Evolutionary conservation across 352 stramenopile genomes (phyloP), one percentile per base, ranked within the genome.

Genomic region (Pythium oligandrum): DNA sequence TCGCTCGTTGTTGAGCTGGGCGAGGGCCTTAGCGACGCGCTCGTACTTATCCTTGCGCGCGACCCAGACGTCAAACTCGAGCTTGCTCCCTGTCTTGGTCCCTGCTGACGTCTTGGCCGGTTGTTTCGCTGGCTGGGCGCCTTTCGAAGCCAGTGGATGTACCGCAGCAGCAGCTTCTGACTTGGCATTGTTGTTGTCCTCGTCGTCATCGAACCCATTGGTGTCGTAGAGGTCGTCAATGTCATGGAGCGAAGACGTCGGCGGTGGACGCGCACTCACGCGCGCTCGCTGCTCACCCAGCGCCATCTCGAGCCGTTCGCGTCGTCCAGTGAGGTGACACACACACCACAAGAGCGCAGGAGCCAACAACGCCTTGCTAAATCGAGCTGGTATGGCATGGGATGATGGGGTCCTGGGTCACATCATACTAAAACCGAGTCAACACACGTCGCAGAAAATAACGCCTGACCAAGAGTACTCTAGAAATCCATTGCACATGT

Each of bases 41-140:
- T 94, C 84, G 51, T 91, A 93, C 55, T 91, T 92, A 66, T 96
- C 86, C 53, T 96, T 93, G 33, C 81, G 78, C 5, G 73, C 73
- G 9, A 96, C 82, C 83, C 83, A 96, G 8, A 88, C 71, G 36
- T 91, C 71, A 51, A 96, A 94, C 31, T 91, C 70, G 45, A 91
- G 56, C 44, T 66, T 70, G 48, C 8, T 40, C 12, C 40, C 46
- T 12, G 38, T 42, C 7, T 8, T 8, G 7, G 7, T 63, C 11
- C 39, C 39, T 4, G 34, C 34, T 4, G 47, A 3, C 12, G 5
- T 47, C 43, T 35, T 40, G 60, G 34, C 51, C n/a, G 2, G 12
- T 49, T 49, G 30, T 26, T 26, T 26, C 17, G 17, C 17, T 26
- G 17, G 17, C 17, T 26, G 17, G 17, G 17, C 17, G 17, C 17